Evolutionary conservation across 306 rosid species (phyloP).

Genomic region (Biancaea sappan): DNA sequence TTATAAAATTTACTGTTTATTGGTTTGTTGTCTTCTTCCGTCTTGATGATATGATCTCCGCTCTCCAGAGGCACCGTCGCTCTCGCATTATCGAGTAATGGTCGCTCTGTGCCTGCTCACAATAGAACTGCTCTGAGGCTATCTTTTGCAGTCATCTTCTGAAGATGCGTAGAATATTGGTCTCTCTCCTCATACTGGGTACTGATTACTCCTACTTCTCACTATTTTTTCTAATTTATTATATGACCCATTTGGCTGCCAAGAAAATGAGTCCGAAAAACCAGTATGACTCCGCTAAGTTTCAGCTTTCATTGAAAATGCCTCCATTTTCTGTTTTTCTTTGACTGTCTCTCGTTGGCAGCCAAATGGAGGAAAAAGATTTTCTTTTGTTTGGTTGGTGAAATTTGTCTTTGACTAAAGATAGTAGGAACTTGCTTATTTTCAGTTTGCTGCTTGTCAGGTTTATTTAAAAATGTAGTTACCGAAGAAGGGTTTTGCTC

Average conservation of each 20-base stretch:
- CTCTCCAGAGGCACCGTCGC: not conserved
- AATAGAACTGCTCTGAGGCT: not conserved
- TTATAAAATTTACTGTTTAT: no score
- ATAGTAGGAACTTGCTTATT: constrained; percentile 15
- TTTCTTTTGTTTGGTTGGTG: not conserved
- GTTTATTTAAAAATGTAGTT: constrained; percentile 47
- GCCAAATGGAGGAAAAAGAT: constrained; percentile 16
- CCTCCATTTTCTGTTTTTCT: not conserved
- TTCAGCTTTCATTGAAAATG: not conserved
- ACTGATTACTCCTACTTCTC: constrained; percentile 1
- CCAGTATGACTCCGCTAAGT: not conserved
- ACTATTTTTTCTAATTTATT: not conserved
- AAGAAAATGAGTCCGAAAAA: not conserved
- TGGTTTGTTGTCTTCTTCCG: not conserved
- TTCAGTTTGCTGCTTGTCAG: constrained; percentile 44
- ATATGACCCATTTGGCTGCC: constrained; percentile 15
- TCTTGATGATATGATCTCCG: not conserved
- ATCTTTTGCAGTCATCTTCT: not conserved
- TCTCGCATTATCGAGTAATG: not conserved
- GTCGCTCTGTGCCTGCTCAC: not conserved
- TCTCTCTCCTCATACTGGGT: constrained; percentile 41
- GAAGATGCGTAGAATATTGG: constrained; percentile 37
- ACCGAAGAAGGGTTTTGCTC: constrained; percentile 75
- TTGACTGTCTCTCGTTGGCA: not conserved
- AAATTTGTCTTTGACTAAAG: constrained; percentile 6